These are phyloP conservation scores for Lentinula guzmanii DNA, from an alignment of 768 basidiomycete species.

Conservation along the genomic window DNA sequence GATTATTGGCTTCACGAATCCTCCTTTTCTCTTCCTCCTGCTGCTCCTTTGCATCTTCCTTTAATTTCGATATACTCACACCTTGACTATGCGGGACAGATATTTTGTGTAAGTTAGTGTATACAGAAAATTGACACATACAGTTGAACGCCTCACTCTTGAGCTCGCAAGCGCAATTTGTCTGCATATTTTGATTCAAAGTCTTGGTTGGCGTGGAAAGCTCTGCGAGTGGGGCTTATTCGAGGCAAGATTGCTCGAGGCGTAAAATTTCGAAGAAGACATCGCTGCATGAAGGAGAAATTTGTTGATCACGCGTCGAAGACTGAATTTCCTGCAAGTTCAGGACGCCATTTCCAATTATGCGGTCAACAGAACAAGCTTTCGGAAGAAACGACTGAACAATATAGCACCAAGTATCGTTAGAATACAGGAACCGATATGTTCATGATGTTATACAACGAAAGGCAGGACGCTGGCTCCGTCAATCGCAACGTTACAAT, in stretches of 20 bases:
- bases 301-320: not conserved
- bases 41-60: constrained; percentile 25
- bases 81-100: constrained; percentile 31
- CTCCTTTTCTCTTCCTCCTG: constrained; percentile 20
- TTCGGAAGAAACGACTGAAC: no score
- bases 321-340: no score
- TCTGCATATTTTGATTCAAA: constrained; percentile 58
- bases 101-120: constrained; percentile 15
- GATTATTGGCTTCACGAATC: constrained; percentile 12
- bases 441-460: no score
- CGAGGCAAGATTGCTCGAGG: not conserved
- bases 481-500: not conserved
- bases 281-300: constrained; percentile 1
- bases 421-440: no score
- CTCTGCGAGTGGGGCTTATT: not conserved
- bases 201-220: not conserved
- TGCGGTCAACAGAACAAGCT: no score
- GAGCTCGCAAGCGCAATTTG: constrained; percentile 57
- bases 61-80: constrained; percentile 31
- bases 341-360: no score
- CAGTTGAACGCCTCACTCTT: constrained; percentile 41
- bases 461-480: no score
- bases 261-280: not conserved
- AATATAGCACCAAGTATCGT: no score
- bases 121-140: constrained; percentile 14